Evolutionary conservation across 768 basidiomycete species (phyloP), one percentile per base, ranked within the genome.

Genomic region (Calvatia gigantea): DNA sequence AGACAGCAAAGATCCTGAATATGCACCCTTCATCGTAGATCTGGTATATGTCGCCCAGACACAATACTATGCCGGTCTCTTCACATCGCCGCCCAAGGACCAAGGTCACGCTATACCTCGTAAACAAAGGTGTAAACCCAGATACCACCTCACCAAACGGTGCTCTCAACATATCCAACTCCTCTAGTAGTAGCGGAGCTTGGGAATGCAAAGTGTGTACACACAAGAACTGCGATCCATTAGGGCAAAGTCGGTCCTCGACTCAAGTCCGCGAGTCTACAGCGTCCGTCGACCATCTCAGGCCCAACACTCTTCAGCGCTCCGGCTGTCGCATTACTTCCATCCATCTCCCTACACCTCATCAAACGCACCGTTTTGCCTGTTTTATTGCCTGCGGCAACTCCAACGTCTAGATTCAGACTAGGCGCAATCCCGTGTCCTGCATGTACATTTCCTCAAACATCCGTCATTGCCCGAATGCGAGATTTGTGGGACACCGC

Each of bases 131-230:
- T 19, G 12, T 6, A 12, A 46, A 28, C 14, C 6, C 11, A 14
- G 44, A 3, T 25, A 17, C 29, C 5, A 19, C 45, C 7, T 21
- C 7, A 15, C 12, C 31, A n/a, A 14, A 15, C 14, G 29, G 37
- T 31, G 7, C 53, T 23, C 37, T 48, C 23, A 38, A 37, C 35
- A 17, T 41, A 11, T 21, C 19, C 6, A 39, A 95, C 3, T 75
- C 93, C 28, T 72, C 80, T 61, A 53, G 62, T 19, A 64, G 59
- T 53, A 60, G 56, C 56, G 63, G 62, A 61, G 56, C 51, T 57
- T 95, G 93, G 94, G 79, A 86, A 66, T 98, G 95, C 63, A 81
- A 84, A 35, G 87, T 98, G 15, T 98, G 95, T 68, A 89, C 82
- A 28, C 87, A 86, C 29, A 56, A 48, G 41, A 56, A 56, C 64